A percentile compares a stretch with the other conserved stretches of the same genome.
phyloP scores from a whole-genome alignment of 73 alveolate species.

The Paramecium biaurelia region DNA sequence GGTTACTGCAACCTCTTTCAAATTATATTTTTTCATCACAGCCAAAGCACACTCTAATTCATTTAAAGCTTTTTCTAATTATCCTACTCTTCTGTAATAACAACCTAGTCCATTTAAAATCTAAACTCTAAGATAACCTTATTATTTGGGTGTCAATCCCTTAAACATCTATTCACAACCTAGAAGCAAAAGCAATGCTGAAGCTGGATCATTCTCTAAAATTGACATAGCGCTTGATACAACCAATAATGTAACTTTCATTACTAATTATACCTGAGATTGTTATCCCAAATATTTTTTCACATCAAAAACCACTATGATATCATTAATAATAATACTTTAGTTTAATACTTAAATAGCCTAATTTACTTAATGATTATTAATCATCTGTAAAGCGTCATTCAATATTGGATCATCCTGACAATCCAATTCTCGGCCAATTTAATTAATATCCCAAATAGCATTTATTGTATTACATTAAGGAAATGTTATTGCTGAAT shows the following conservation, averaged over 20 bases:
- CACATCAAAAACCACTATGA: background rate
- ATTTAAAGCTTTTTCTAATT: background rate
- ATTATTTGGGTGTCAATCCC: conserved; percentile 17
- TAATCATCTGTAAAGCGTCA: background rate
- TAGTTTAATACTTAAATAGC: background rate
- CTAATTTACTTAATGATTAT: conserved; percentile 3
- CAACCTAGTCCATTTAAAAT: conserved; percentile 38
- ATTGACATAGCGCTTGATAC: conserved; percentile 53
- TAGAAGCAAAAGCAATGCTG: background rate
- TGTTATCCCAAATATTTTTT: conserved; percentile 42
- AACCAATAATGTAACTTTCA: background rate
- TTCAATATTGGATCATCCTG: conserved; percentile 21
- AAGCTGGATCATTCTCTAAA: conserved; percentile 37
- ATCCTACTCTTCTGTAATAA: conserved; percentile 35
- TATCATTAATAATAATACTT: background rate
- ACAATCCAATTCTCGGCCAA: conserved; percentile 32
- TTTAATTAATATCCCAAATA: conserved; percentile 39
- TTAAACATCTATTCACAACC: conserved; percentile 45
- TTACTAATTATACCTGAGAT: conserved; percentile 5
- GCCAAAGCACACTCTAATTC: conserved; percentile 48
- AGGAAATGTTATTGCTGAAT: background rate
- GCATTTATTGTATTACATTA: background rate
- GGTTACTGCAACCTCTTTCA: conserved; percentile 50
- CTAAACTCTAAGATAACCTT: conserved; percentile 3
- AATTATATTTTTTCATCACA: background rate